Conservation (phyloP, 495 filamentous ascomycete species). For the Copromyces sp. region DNA sequence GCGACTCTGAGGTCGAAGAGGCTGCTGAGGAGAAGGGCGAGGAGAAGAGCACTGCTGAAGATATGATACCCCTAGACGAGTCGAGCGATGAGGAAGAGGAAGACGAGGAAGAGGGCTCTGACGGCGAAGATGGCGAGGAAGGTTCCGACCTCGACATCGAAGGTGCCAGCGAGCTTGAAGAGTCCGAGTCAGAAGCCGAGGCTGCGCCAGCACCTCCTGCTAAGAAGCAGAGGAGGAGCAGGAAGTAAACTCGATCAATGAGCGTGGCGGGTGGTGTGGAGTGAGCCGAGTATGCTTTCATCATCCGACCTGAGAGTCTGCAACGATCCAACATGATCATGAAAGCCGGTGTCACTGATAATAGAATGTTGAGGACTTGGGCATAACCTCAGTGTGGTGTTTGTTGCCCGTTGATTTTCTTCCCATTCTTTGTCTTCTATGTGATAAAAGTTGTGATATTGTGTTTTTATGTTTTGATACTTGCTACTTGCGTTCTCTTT, state of each 20-base stretch:
- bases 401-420: neutral
- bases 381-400: neutral
- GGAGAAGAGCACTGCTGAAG: constrained; percentile 27
- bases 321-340: neutral
- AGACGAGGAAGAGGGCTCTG: constrained; percentile 22
- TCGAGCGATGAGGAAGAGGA: constrained; percentile 40
- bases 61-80: constrained; percentile 43
- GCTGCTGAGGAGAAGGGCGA: constrained; percentile 25
- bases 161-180: constrained; percentile 13
- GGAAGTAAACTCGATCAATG: constrained; percentile 4
- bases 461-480: neutral
- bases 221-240: constrained; percentile 17
- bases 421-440: neutral
- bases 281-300: neutral
- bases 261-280: neutral
- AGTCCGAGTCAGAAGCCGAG: constrained; percentile 14
- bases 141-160: constrained; percentile 17
- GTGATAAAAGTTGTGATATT: neutral
- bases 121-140: constrained; percentile 17
- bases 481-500: neutral
- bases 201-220: constrained; percentile 10
- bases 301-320: neutral
- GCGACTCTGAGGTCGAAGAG: constrained; percentile 30
- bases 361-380: neutral
- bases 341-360: neutral